A percentile compares a stretch with the other conserved stretches of the same genome.
phyloP scores from a whole-genome alignment of 2,329 filamentous ascomycete genomes.

The Helminthosporium solani region DNA sequence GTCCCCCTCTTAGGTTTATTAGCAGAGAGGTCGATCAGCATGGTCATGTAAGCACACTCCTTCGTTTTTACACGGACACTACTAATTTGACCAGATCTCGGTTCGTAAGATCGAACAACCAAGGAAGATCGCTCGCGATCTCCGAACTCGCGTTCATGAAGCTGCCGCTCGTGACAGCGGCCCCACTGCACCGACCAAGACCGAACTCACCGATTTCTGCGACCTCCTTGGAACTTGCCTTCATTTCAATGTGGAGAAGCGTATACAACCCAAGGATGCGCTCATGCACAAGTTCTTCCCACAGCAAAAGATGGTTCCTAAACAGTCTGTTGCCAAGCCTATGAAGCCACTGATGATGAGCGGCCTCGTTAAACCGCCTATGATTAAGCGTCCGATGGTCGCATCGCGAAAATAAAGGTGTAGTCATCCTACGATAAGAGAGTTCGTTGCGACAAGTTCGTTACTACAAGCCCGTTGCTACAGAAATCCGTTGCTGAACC shows the following conservation, averaged over 20 bases:
- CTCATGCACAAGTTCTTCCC: slow-evolving; percentile 84
- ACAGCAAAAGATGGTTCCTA: slow-evolving; percentile 22
- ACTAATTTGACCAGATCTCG: slow-evolving; percentile 55
- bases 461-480: too few species aligned
- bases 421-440: too few species aligned
- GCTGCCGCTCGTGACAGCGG: slow-evolving; percentile 73
- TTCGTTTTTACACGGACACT: background rate
- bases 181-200: slow-evolving; percentile 63
- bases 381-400: too few species aligned
- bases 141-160: slow-evolving; percentile 74
- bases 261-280: slow-evolving; percentile 82
- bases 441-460: too few species aligned
- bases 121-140: slow-evolving; percentile 63
- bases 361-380: too few species aligned
- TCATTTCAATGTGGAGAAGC: slow-evolving; percentile 86
- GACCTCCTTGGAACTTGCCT: slow-evolving; percentile 88
- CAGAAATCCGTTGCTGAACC: too few species aligned
- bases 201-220: slow-evolving; percentile 78
- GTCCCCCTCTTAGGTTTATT: slow-evolving; percentile 74
- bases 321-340: slow-evolving; percentile 28
- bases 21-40: slow-evolving; percentile 67
- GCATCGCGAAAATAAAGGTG: too few species aligned
- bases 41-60: slow-evolving; percentile 27
- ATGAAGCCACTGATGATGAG: slow-evolving; percentile 8
- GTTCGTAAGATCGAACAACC: slow-evolving; percentile 65